Evolutionary conservation across 1,139 yeast genomes (phyloP), one percentile per base, ranked within the genome.

Genomic region (Scheffersomyces titani): DNA sequence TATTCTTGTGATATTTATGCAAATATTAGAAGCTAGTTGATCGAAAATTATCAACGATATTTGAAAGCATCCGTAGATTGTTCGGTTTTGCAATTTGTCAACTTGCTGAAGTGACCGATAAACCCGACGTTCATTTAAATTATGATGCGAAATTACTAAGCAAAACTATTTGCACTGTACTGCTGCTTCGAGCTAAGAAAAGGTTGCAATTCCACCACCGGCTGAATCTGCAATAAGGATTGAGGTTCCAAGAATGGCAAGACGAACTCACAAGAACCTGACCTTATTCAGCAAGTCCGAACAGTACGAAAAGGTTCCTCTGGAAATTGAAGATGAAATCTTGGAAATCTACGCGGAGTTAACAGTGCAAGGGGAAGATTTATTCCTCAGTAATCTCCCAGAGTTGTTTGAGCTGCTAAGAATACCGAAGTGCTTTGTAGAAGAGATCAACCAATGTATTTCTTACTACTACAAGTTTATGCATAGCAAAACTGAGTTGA

Each of bases 381-480:
- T 78, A n/a, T 61, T 63, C 49, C 67, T 80, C 21, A 52, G 59
- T 19, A 69, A 71, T 30, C 57, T 80, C 13, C 70, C 71, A 0
- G 63, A 60, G 9, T 55, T 78, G 13, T 70, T 77, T 49, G 53
- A 59, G 1, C 44, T 47, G 0, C 62, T 80, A 11, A 53, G 64
- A 7, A 70, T 80, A 18, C 83, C 80, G 0, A 20, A 44, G 6
- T 72, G 77, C 54, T 78, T 75, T 61, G 68, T 70, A 4, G 50
- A 56, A 9, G 84, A 80, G 58, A 70, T 79, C n/a, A 49, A 56
- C 3, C 58, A 64, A 19, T 72, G 78, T 54, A 64, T 76, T 16
- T 74, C 74, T 6, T 77, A 75, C 64, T 78, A 69, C 63, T 78
- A 79, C 60, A 67, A 65, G n/a, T 61, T 64, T 49, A 67, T 76